These are phyloP conservation scores for Saccharomyces paradoxus DNA, from an alignment of 805 yeast genomes.

Conservation along the genomic window DNA sequence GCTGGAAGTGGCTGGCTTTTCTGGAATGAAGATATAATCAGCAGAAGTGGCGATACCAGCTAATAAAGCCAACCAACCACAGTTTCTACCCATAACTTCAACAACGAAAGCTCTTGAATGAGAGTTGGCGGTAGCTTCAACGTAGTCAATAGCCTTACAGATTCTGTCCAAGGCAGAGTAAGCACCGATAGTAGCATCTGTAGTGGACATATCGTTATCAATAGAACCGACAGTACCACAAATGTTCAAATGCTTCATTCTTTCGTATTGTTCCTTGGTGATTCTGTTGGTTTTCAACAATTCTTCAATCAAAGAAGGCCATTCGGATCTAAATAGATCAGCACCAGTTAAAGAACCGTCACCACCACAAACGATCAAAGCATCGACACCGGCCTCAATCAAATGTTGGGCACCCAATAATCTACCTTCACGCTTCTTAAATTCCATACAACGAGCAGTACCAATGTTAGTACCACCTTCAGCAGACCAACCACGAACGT, in stretches of 20 bases:
- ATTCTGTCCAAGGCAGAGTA: conserved; percentile 71
- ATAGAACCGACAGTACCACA: conserved; percentile 78
- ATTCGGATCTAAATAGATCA: conserved; percentile 64
- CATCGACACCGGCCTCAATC: conserved; percentile 67
- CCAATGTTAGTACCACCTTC: conserved; percentile 75
- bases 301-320: conserved; percentile 65
- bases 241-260: conserved; percentile 52
- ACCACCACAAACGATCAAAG: conserved; percentile 74
- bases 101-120: conserved; percentile 79
- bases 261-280: conserved; percentile 38
- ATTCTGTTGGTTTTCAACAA: conserved; percentile 41
- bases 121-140: conserved; percentile 76
- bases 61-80: conserved; percentile 82
- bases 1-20: conserved; percentile 55
- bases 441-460: conserved; percentile 65
- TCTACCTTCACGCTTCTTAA: conserved; percentile 60
- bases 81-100: conserved; percentile 85
- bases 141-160: conserved; percentile 64
- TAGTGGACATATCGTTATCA: conserved; percentile 78
- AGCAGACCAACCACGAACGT: conserved; percentile 61
- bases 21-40: conserved; percentile 74
- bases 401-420: conserved; percentile 55
- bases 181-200: conserved; percentile 77
- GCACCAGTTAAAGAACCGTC: conserved; percentile 82
- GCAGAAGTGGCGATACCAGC: conserved; percentile 77